A percentile compares a stretch with the other conserved stretches of the same genome.
phyloP scores from a whole-genome alignment of 2,329 filamentous ascomycete genomes.

The Bipolaris oryzae region DNA sequence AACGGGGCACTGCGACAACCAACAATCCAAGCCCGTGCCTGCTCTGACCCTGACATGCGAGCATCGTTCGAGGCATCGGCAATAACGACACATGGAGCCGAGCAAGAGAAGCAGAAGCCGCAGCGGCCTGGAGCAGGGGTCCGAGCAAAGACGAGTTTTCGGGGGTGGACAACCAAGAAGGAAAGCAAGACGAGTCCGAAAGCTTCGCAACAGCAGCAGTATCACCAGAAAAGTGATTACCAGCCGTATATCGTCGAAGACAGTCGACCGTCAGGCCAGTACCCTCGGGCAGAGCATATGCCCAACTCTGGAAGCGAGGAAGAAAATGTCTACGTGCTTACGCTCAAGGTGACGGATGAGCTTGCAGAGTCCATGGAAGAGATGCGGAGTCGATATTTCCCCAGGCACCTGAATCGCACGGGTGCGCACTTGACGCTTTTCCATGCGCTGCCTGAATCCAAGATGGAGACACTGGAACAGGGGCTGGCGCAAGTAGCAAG shows the following conservation, averaged over 20 bases:
- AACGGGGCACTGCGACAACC: conserved; percentile 21
- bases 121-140: conserved; percentile 20
- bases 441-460: conserved; percentile 53
- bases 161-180: conserved; percentile 20
- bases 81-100: background rate
- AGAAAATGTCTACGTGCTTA: conserved; percentile 52
- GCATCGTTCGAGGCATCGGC: conserved; percentile 16
- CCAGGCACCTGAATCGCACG: conserved; percentile 50
- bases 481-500: conserved; percentile 37
- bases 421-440: conserved; percentile 55
- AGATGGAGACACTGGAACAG: conserved; percentile 44
- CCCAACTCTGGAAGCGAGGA: conserved; percentile 43
- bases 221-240: background rate
- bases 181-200: conserved; percentile 7
- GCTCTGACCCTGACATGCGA: conserved; percentile 17
- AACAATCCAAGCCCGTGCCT: conserved; percentile 19
- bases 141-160: conserved; percentile 23
- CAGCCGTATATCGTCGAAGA: conserved; percentile 17
- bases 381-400: conserved; percentile 51
- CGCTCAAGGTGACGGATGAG: conserved; percentile 48
- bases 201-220: background rate
- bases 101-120: conserved; percentile 1
- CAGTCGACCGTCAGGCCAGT: conserved; percentile 3
- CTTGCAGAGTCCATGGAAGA: conserved; percentile 49
- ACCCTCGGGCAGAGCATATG: conserved; percentile 28